Evolutionary conservation across 2,329 filamentous ascomycete genomes (phyloP), one percentile per base, ranked within the genome.

Genomic region (Aspergillus niger): DNA sequence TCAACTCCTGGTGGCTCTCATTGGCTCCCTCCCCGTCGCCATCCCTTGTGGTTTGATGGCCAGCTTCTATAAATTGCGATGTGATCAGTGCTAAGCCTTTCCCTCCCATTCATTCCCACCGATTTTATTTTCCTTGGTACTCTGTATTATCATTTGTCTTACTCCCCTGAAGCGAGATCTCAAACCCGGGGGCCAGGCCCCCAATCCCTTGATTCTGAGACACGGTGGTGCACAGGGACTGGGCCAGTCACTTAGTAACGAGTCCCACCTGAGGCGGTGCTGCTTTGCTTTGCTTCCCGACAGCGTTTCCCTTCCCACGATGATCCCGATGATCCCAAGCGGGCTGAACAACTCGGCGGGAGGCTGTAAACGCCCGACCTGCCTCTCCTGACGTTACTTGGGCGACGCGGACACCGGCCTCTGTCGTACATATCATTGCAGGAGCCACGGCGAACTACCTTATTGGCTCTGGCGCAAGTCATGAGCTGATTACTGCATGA

Each of bases 311-410:
- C 13, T 6, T 11, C 13, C 28, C 10, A 53, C 26, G 26, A 36
- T 44, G 51, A 55, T 55, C 53, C n/a, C 41, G 53, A 55, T 32
- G 26, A 36, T 55, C 53, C 3, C 32, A 17, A 28, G 47, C 47
- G 47, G 44, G 47, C 15, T 50, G 47, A 50, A 11, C 15, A 17
- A 36, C 7, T 32, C 20, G n/a, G 13, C 30, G 15, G 22, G 26
- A 17, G 47, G 8, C n/a, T 30, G 44, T 7, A 28, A 44, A 17
- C 11, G 5, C 26, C 22, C 22, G 24, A 24, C 24, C 13, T 30
- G 24, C 26, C 24, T 26, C 47, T 49, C 47, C 47, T 49, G 24
- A 36, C 32, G 32, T 36, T 36, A 36, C 30, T 36, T 36, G 13
- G 32, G 32, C 32, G 32, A 36, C 32, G 32, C 32, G 47, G 11